phyloP scores from a whole-genome alignment of 352 stramenopile species.

The Phytophthora cryptogea region DNA sequence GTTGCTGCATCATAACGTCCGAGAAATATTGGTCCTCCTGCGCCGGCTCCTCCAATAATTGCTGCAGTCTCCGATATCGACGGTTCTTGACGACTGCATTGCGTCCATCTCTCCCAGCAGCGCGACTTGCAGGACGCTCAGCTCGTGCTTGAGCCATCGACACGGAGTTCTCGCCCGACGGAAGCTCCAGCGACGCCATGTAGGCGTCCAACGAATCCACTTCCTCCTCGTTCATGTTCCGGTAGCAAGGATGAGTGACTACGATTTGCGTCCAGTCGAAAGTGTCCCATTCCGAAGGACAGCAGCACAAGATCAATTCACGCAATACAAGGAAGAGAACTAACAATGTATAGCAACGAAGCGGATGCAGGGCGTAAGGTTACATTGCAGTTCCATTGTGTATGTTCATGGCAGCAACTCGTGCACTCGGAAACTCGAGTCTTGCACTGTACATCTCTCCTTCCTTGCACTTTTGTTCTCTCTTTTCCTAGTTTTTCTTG shows the following conservation, averaged over 20 bases:
- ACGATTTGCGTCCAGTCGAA: slow-evolving; percentile 16
- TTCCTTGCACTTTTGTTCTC: background rate
- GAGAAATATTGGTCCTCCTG: slow-evolving; percentile 70
- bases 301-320: background rate
- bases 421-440: background rate
- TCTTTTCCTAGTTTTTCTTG: slow-evolving; percentile 60
- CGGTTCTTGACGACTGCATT: slow-evolving; percentile 64
- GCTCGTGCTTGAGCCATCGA: slow-evolving; percentile 21
- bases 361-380: background rate
- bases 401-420: slow-evolving; percentile 4
- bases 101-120: slow-evolving; percentile 4
- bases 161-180: slow-evolving; percentile 1
- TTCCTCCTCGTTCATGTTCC: slow-evolving; percentile 20
- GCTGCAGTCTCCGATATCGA: slow-evolving; percentile 69
- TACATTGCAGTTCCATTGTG: slow-evolving; percentile 4
- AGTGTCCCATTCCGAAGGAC: background rate
- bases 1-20: slow-evolving; percentile 81
- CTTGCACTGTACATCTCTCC: background rate
- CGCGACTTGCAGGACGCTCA: slow-evolving; percentile 4
- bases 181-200: slow-evolving; percentile 69
- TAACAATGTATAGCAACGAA: background rate
- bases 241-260: background rate
- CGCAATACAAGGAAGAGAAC: background rate
- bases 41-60: slow-evolving; percentile 44
- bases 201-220: slow-evolving; percentile 81